Conservation (phyloP, 1,139 yeast genomes). For the Pichia sp. region DNA sequence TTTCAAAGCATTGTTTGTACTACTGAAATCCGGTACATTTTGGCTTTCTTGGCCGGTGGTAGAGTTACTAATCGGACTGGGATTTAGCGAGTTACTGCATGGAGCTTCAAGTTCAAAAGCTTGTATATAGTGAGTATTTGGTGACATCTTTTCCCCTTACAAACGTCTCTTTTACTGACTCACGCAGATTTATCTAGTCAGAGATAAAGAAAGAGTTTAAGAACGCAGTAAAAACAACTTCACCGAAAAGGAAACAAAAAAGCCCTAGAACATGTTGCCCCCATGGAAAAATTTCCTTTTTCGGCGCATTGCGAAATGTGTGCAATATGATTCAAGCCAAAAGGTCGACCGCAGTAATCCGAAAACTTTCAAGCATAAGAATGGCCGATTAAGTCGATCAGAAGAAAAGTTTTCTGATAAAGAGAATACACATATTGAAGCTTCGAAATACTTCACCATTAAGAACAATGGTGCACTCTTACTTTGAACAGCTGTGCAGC, state of each 20-base stretch:
- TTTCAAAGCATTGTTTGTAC: conserved; percentile 7
- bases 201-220: background rate
- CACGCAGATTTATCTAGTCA: background rate
- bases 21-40: background rate
- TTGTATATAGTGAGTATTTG: background rate
- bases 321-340: too few relatives aligned
- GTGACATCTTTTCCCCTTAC: background rate
- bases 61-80: background rate
- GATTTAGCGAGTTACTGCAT: background rate
- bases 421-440: conserved; percentile 9
- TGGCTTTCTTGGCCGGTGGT: background rate
- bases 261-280: conserved; percentile 10
- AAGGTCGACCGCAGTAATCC: too few relatives aligned
- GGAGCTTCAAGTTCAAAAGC: conserved; percentile 1
- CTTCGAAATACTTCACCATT: background rate
- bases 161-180: background rate
- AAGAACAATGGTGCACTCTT: conserved; percentile 21
- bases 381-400: too few relatives aligned
- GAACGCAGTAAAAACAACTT: background rate
- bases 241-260: background rate
- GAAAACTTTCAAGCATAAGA: too few relatives aligned
- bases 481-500: conserved; percentile 44
- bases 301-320: conserved; percentile 1
- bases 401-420: too few relatives aligned
- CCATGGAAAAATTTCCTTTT: background rate